These are phyloP conservation scores for Gardenia jasminoides DNA, from an alignment of 257 asterid species.

Conservation along the genomic window DNA sequence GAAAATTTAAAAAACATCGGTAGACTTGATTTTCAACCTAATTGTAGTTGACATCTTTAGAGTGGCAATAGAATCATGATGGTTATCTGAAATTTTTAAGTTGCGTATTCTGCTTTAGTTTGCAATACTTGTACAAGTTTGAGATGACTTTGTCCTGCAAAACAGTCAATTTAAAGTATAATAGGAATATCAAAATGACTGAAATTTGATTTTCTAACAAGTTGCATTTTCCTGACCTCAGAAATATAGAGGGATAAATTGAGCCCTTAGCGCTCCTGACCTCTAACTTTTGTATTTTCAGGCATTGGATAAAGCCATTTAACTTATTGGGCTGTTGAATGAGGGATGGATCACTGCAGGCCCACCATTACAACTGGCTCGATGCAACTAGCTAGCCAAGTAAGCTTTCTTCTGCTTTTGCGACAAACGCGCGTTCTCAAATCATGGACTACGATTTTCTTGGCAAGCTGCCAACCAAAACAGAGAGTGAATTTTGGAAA, in stretches of 20 bases:
- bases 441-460: too few species aligned
- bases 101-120: neutral
- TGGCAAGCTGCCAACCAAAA: too few species aligned
- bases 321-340: neutral
- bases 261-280: too few species aligned
- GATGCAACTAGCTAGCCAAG: neutral
- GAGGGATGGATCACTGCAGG: neutral
- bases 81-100: too few species aligned
- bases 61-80: neutral
- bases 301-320: neutral
- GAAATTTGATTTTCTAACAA: neutral
- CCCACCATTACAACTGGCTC: neutral
- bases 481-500: too few species aligned
- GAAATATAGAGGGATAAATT: neutral
- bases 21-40: too few species aligned
- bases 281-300: neutral
- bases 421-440: too few species aligned
- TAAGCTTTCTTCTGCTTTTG: too few species aligned
- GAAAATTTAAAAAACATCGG: too few species aligned
- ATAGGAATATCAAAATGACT: too few species aligned
- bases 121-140: neutral
- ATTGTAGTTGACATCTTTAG: too few species aligned
- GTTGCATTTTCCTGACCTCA: neutral
- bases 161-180: too few species aligned
- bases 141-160: neutral